phyloP scores from a whole-genome alignment of 116 monocot species.

The Posidonia oceanica region DNA sequence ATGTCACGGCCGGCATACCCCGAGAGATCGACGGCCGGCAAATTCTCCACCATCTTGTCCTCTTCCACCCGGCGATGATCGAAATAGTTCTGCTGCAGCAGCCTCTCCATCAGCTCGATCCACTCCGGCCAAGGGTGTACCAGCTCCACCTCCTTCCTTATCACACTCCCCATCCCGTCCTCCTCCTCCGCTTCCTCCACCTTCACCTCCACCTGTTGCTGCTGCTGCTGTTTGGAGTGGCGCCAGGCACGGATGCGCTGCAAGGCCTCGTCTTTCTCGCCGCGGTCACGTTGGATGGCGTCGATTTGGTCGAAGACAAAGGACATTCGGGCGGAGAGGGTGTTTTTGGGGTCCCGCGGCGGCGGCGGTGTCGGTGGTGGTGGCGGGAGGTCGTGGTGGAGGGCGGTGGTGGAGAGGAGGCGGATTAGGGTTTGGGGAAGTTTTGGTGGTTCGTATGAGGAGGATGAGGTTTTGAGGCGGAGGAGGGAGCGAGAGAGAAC shows the following conservation, averaged over 20 bases:
- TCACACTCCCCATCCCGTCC: neutral
- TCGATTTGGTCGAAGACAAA: conserved; percentile 96
- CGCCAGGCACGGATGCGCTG: conserved; percentile 69
- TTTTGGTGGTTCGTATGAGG: neutral
- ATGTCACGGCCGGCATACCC: conserved; percentile 30
- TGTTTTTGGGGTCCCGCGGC: conserved; percentile 1
- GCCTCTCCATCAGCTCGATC: conserved; percentile 82
- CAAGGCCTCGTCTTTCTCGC: conserved; percentile 56
- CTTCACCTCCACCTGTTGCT: neutral
- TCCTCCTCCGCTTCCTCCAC: neutral
- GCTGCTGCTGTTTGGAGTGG: conserved; percentile 16
- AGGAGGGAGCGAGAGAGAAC: conserved; percentile 6
- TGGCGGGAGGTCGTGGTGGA: neutral
- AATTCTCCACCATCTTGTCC: conserved; percentile 28
- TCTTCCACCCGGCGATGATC: conserved; percentile 35
- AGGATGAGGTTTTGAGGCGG: neutral
- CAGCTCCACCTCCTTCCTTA: conserved; percentile 53
- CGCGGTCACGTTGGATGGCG: conserved; percentile 51
- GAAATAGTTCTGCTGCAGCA: conserved; percentile 81
- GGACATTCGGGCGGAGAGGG: conserved; percentile 69
- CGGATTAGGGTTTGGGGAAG: conserved; percentile 4
- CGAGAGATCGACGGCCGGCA: conserved; percentile 33
- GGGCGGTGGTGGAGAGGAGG: neutral
- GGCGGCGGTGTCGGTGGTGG: neutral
- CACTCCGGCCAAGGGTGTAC: conserved; percentile 98